Base-by-base conservation (phyloP, 2,329 filamentous ascomycete genomes). In the Truncatella angustata region DNA sequence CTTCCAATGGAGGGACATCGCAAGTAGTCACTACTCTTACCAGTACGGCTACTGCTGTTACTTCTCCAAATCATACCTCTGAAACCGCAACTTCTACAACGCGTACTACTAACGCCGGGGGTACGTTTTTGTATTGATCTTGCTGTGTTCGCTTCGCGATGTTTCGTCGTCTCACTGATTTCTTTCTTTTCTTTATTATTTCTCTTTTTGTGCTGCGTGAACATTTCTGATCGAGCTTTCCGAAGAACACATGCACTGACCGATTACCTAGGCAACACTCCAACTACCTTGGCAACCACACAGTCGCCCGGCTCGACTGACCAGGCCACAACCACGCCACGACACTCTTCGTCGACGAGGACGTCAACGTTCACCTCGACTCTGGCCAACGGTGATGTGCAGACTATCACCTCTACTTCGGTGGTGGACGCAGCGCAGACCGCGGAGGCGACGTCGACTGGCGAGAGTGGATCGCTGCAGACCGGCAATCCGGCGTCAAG, bases 341-440 rank as follows among this genome's bases (percentile, higher is more conserved):
- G 30, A n/a, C 12, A 7, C 5, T 46, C 34, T n/a, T 44, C n/a
- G n/a, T n/a, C n/a, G n/a, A n/a, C n/a, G n/a, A n/a, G 20, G 24
- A 66, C 64, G 7, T 64, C 62, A n/a, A 66, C 60, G 3, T 65
- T 60, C 30, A 63, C 59, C 6, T 63, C 61, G 14, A 68, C 65
- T 3, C 58, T 65, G 2, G 61, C 65, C 2, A 63, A 58, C 34
- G 66, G 66, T 6, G 62, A 54, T 3, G 52, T 64, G 51, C 65
- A 62, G 6, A 66, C 64, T 14, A 58, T 68, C n/a, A 66, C 63
- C 9, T 60, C 62, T 4, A 60, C 66, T 24, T 55, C 58, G 4
- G 55, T 66, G 4, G 56, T 68, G 6, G 61, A 60, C 1, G 59
- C 54, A 4, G 49, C 45, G 12, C 28, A 55, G 44, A 42, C 58